These are phyloP conservation scores for Elsinoe ampelina DNA, from an alignment of 2,329 filamentous ascomycete species.

Conservation along the genomic window DNA sequence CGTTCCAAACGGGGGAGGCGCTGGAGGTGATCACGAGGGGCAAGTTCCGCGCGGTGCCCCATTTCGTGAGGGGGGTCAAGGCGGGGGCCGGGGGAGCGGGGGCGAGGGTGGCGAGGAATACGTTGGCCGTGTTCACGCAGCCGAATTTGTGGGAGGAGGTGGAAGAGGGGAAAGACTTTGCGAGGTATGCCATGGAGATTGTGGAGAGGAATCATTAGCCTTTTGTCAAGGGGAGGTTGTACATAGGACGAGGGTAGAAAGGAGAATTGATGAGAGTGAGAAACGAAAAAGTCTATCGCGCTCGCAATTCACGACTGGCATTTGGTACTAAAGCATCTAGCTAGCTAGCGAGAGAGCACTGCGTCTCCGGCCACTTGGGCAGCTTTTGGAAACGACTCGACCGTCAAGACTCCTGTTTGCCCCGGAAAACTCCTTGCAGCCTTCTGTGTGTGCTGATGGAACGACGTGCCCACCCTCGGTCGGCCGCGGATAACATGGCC, in stretches of 20 bases:
- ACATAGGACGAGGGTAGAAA: not conserved
- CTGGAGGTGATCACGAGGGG: constrained; percentile 86
- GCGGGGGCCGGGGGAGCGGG: constrained; percentile 38
- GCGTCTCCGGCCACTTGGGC: too few relatives aligned
- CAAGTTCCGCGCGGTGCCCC: constrained; percentile 85
- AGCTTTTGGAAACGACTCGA: too few relatives aligned
- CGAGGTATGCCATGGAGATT: constrained; percentile 57
- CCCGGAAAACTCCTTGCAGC: too few relatives aligned
- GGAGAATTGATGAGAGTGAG: too few relatives aligned
- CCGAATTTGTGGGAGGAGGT: constrained; percentile 79
- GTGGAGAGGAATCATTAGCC: constrained; percentile 37
- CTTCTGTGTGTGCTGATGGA: too few relatives aligned
- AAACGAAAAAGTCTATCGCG: too few relatives aligned
- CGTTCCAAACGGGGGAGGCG: constrained; percentile 91
- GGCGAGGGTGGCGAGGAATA: constrained; percentile 53
- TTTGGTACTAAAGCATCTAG: too few relatives aligned
- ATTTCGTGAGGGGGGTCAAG: constrained; percentile 77
- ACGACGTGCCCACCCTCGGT: too few relatives aligned
- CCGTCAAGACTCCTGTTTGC: too few relatives aligned
- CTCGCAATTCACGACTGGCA: too few relatives aligned
- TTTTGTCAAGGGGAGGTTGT: not conserved
- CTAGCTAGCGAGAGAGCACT: too few relatives aligned
- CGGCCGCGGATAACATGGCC: too few relatives aligned
- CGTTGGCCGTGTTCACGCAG: constrained; percentile 91
- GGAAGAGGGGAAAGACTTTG: constrained; percentile 63